A percentile compares a stretch with the other conserved stretches of the same genome.
These are phyloP conservation scores for Phoma sp. DNA, from an alignment of 2,329 filamentous ascomycete species.

Conservation along the genomic window DNA sequence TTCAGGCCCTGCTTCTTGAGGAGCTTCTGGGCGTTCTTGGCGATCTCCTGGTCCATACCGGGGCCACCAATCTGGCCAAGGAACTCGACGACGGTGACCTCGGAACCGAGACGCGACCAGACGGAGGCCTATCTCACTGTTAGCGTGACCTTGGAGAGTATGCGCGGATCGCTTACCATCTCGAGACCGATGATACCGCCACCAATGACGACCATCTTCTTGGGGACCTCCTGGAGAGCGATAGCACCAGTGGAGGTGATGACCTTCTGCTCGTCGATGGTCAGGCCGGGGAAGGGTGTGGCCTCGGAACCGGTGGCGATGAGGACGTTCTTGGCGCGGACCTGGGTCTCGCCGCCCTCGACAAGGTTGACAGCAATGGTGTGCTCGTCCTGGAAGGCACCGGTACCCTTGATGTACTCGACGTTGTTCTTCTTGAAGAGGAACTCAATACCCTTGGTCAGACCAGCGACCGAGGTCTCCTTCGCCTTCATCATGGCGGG, in stretches of 20 bases:
- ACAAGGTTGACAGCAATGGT: conserved; percentile 88
- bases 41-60: conserved; percentile 93
- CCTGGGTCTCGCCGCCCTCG: conserved; percentile 87
- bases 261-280: conserved; percentile 96
- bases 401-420: conserved; percentile 95
- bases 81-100: conserved; percentile 98
- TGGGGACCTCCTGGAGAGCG: conserved; percentile 84
- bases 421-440: conserved; percentile 99
- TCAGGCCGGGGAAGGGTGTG: conserved; percentile 93
- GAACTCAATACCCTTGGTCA: conserved; percentile 98
- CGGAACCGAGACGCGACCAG: conserved; percentile 90
- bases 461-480: conserved; percentile 82
- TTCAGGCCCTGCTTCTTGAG: conserved; percentile 96
- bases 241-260: conserved; percentile 96
- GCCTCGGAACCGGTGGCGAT: conserved; percentile 96
- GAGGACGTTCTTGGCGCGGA: conserved; percentile 95
- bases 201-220: conserved; percentile 96
- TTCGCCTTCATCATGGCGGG: conserved; percentile 98
- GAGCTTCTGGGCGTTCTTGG: conserved; percentile 90
- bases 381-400: conserved; percentile 84
- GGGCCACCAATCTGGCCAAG: conserved; percentile 95
- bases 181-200: conserved; percentile 98
- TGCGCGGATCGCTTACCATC: conserved; percentile 68
- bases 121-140: conserved; percentile 69
- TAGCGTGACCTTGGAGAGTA: background rate